Evolutionary conservation across 2,329 filamentous ascomycete species (phyloP).

Genomic region (Calonectria ilicicola): DNA sequence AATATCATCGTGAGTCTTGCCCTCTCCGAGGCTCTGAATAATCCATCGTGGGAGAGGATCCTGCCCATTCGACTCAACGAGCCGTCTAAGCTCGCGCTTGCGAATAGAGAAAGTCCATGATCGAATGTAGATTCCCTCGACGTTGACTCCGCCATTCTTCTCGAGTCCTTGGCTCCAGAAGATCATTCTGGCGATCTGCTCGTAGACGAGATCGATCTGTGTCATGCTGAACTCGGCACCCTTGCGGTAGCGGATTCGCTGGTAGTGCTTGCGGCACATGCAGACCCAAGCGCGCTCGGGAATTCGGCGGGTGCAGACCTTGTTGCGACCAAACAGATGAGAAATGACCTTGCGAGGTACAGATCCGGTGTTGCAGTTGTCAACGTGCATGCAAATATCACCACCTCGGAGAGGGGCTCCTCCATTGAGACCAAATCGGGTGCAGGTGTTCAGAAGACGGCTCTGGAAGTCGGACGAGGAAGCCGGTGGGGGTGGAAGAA

Average conservation of each 20-base stretch:
- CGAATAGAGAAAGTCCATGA: slow-evolving; percentile 72
- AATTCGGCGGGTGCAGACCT: slow-evolving; percentile 78
- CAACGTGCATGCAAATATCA: slow-evolving; percentile 65
- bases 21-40: slow-evolving; percentile 56
- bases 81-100: slow-evolving; percentile 72
- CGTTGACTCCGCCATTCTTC: slow-evolving; percentile 40
- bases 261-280: slow-evolving; percentile 86
- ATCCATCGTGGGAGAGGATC: slow-evolving; percentile 57
- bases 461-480: slow-evolving; percentile 27
- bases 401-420: slow-evolving; percentile 39
- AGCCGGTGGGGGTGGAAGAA: slow-evolving; percentile 1
- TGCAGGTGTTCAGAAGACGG: slow-evolving; percentile 35
- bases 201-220: slow-evolving; percentile 73
- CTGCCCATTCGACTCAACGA: slow-evolving; percentile 50
- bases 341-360: slow-evolving; percentile 81
- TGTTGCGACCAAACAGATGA: slow-evolving; percentile 87
- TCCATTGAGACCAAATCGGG: slow-evolving; percentile 29
- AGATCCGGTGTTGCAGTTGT: slow-evolving; percentile 69
- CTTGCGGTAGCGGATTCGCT: slow-evolving; percentile 79
- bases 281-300: slow-evolving; percentile 79
- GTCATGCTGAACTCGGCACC: slow-evolving; percentile 68
- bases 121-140: slow-evolving; percentile 48
- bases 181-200: slow-evolving; percentile 72
- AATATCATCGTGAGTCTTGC: slow-evolving; percentile 62
- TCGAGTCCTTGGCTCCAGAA: slow-evolving; percentile 69